phyloP scores from a whole-genome alignment of 2,329 filamentous ascomycete genomes.

The Hypoxylon sp. region DNA sequence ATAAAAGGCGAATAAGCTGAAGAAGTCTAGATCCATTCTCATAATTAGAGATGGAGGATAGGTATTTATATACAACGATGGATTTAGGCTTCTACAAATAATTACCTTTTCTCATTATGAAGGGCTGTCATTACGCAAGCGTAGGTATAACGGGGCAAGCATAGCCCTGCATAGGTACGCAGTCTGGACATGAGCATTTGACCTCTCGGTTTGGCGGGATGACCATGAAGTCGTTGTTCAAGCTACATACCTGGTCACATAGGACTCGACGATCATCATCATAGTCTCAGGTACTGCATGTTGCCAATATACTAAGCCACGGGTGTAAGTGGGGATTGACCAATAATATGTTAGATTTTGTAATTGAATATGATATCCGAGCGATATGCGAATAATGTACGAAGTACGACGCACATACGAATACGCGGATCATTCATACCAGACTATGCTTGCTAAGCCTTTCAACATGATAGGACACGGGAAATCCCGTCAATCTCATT shows the following conservation, averaged over 20 bases:
- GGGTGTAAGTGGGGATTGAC: neutral
- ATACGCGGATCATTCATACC: constrained; percentile 13
- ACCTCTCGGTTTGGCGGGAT: neutral
- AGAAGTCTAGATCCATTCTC: neutral
- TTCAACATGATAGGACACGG: neutral
- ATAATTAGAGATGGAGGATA: neutral
- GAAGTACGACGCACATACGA: constrained; percentile 21
- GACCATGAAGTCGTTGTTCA: neutral
- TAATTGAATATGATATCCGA: constrained; percentile 17
- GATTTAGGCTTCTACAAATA: neutral
- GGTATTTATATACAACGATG: constrained; percentile 6
- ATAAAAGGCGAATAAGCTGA: neutral
- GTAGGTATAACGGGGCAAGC: neutral
- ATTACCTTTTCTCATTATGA: neutral
- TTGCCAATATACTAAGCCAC: neutral
- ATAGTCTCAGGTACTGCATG: constrained; percentile 9
- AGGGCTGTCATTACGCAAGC: constrained; percentile 10
- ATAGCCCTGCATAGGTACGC: neutral
- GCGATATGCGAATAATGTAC: constrained; percentile 14
- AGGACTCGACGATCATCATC: constrained; percentile 11
- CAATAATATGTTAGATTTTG: constrained; percentile 14
- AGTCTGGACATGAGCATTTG: neutral
- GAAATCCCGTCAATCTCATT: neutral
- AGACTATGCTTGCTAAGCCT: neutral
- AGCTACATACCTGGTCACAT: neutral